phyloP scores from a whole-genome alignment of 2,329 filamentous ascomycete species.

The Colletotrichum sp. region DNA sequence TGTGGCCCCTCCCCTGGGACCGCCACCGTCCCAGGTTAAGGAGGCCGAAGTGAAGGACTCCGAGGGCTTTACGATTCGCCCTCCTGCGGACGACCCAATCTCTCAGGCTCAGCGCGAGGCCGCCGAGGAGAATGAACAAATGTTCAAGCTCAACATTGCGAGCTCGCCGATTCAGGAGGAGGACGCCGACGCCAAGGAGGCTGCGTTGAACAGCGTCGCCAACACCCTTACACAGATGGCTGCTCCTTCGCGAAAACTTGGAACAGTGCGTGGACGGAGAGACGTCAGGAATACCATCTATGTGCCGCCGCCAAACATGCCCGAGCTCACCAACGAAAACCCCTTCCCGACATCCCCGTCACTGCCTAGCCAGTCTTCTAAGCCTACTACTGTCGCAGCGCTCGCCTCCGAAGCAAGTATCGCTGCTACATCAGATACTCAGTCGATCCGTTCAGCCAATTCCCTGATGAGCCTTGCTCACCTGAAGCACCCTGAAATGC shows the following conservation, averaged over 20 bases:
- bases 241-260: slow-evolving; percentile 70
- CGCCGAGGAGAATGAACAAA: slow-evolving; percentile 63
- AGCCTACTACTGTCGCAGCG: slow-evolving; percentile 54
- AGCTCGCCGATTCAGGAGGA: slow-evolving; percentile 80
- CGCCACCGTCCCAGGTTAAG: slow-evolving; percentile 51
- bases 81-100: slow-evolving; percentile 67
- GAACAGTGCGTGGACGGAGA: slow-evolving; percentile 84
- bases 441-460: slow-evolving; percentile 88
- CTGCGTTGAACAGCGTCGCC: slow-evolving; percentile 76
- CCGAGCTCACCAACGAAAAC: slow-evolving; percentile 37
- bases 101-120: slow-evolving; percentile 75
- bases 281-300: slow-evolving; percentile 94
- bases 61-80: slow-evolving; percentile 79
- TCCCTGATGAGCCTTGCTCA: slow-evolving; percentile 74
- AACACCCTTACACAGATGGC: slow-evolving; percentile 71
- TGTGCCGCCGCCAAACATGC: slow-evolving; percentile 56
- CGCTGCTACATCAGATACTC: slow-evolving; percentile 75
- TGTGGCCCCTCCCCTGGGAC: slow-evolving; percentile 55
- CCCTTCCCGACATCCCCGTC: slow-evolving; percentile 41
- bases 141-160: slow-evolving; percentile 81
- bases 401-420: slow-evolving; percentile 68
- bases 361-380: slow-evolving; percentile 35
- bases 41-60: slow-evolving; percentile 61
- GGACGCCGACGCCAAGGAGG: slow-evolving; percentile 74
- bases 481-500: slow-evolving; percentile 82